Evolutionary conservation across 768 basidiomycete genomes (phyloP).

Genomic region (Lentinula raphanica): DNA sequence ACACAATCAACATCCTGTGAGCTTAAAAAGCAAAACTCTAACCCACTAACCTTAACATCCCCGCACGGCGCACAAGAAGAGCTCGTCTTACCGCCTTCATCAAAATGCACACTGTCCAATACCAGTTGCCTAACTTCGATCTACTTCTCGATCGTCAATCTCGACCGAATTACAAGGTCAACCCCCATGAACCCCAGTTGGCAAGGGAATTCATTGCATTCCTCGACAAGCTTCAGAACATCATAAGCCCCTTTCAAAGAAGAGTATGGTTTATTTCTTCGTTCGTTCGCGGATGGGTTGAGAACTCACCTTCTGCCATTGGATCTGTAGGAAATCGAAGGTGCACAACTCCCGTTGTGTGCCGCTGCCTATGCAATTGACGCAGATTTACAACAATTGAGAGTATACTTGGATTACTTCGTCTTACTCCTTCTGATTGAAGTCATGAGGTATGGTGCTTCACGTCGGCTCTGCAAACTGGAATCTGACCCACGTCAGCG

Average conservation of each 20-base stretch:
- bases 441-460: background rate
- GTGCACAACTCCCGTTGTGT: background rate
- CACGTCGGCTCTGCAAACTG: too few species aligned
- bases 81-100: too few species aligned
- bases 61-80: too few species aligned
- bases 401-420: background rate
- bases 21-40: too few species aligned
- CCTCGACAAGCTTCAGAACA: background rate
- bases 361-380: background rate
- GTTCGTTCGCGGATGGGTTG: background rate
- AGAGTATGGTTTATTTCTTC: background rate
- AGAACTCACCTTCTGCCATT: background rate
- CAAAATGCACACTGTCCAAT: background rate
- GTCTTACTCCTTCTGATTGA: background rate
- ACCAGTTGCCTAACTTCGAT: background rate
- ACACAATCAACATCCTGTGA: too few species aligned
- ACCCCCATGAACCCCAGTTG: background rate
- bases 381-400: background rate
- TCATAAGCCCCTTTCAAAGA: background rate
- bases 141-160: background rate
- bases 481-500: too few species aligned
- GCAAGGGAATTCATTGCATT: background rate
- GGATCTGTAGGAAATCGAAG: background rate
- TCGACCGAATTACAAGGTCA: background rate
- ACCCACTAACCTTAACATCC: background rate